Evolutionary conservation across 352 stramenopile genomes (phyloP).

Genomic region (Blastocystis sp.): DNA sequence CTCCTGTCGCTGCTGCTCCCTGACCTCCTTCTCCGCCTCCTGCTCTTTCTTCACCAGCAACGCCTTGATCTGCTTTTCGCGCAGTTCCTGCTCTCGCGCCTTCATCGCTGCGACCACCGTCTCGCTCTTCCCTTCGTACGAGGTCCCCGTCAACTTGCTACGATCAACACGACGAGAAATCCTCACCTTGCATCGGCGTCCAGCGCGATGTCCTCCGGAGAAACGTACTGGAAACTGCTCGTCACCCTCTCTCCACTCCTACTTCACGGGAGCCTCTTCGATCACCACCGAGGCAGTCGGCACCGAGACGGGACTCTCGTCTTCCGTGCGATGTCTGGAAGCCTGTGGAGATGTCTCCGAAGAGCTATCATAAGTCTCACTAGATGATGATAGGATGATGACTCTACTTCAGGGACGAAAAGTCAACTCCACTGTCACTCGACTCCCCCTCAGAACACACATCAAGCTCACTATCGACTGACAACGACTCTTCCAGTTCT

Average conservation of each 20-base stretch:
- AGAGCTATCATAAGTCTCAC: not conserved
- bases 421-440: not conserved
- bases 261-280: conserved; percentile 9
- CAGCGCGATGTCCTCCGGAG: not conserved
- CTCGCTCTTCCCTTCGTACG: conserved; percentile 44
- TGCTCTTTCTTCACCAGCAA: conserved; percentile 50
- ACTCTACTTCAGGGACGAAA: not conserved
- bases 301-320: too few species aligned
- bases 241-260: not conserved
- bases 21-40: not conserved
- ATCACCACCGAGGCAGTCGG: not conserved
- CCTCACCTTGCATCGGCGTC: not conserved
- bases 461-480: not conserved
- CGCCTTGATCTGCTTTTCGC: conserved; percentile 46
- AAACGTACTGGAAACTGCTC: not conserved
- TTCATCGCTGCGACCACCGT: conserved; percentile 52
- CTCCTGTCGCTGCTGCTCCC: conserved; percentile 16
- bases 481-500: not conserved
- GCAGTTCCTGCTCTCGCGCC: conserved; percentile 8
- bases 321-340: not conserved
- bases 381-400: not conserved
- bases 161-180: not conserved
- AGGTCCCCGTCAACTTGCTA: conserved; percentile 47
- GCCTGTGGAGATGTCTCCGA: not conserved
- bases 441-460: not conserved